Percentiles rank a stretch among this genome's conserved stretches.
phyloP scores from a whole-genome alignment of 2,329 filamentous ascomycete species.

The Eutypa lata region DNA sequence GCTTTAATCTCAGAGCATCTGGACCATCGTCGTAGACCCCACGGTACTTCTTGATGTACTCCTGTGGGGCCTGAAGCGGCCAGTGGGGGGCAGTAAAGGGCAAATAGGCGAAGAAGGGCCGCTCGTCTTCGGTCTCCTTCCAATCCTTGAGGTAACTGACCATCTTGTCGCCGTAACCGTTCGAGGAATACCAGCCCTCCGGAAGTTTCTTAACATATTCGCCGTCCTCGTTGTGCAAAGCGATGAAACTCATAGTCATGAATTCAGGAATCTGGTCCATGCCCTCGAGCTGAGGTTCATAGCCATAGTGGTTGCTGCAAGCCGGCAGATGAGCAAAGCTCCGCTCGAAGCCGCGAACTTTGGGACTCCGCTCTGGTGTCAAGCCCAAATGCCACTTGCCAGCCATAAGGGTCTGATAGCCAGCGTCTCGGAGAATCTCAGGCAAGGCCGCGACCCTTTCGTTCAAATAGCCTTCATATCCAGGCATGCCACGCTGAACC shows the following conservation, averaged over 20 bases:
- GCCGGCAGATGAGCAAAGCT: constrained; percentile 59
- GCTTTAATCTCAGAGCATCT: constrained; percentile 49
- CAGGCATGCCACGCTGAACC: constrained; percentile 53
- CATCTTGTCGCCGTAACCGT: constrained; percentile 51
- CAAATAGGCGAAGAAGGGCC: constrained; percentile 58
- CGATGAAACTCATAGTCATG: constrained; percentile 37
- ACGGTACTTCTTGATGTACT: constrained; percentile 54
- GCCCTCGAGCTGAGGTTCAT: constrained; percentile 39
- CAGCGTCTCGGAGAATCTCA: constrained; percentile 55
- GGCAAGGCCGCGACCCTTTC: constrained; percentile 55
- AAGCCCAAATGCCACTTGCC: constrained; percentile 64
- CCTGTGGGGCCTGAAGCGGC: constrained; percentile 57
- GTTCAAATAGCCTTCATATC: constrained; percentile 64
- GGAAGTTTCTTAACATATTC: constrained; percentile 40
- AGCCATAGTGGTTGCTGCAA: constrained; percentile 54
- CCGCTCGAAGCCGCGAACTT: constrained; percentile 55
- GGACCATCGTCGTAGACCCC: constrained; percentile 61
- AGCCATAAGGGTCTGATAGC: constrained; percentile 58
- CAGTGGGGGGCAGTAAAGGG: constrained; percentile 63
- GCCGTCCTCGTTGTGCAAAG: constrained; percentile 35
- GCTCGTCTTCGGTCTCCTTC: constrained; percentile 29
- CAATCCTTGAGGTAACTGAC: constrained; percentile 48
- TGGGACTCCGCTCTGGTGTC: constrained; percentile 53
- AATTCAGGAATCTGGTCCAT: constrained; percentile 37
- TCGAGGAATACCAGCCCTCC: constrained; percentile 51